Conservation (phyloP, 768 basidiomycete species). For the Amanita molliuscula region DNA sequence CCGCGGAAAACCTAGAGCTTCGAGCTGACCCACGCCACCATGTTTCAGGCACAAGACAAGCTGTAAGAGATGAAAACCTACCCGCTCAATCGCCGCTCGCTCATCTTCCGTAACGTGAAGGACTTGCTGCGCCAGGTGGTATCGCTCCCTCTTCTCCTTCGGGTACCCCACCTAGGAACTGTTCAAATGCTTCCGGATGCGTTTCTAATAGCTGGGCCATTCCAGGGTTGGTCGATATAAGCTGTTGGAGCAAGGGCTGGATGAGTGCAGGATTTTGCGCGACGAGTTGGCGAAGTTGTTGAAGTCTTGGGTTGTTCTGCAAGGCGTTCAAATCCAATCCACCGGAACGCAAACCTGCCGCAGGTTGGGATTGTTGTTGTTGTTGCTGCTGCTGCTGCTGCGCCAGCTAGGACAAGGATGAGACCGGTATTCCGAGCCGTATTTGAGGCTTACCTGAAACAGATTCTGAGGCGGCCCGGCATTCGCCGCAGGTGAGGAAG, state of each 20-base stretch:
- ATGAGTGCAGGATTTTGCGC: constrained; percentile 67
- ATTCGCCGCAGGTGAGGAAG: constrained; percentile 12
- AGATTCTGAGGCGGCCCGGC: constrained; percentile 69
- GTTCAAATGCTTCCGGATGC: constrained; percentile 62
- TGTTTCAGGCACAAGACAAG: background rate
- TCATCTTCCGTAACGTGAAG: constrained; percentile 83
- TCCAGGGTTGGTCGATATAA: constrained; percentile 63
- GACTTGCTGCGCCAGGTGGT: constrained; percentile 46
- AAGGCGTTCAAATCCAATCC: constrained; percentile 40
- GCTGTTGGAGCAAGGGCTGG: constrained; percentile 78
- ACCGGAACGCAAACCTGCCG: constrained; percentile 20
- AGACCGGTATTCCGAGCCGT: background rate
- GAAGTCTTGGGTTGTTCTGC: constrained; percentile 53
- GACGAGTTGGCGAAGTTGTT: constrained; percentile 64
- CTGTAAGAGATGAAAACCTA: constrained; percentile 28
- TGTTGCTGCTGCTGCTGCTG: constrained; percentile 57
- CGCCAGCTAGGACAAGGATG: constrained; percentile 38
- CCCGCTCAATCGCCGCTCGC: constrained; percentile 78
- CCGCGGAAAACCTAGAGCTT: constrained; percentile 80
- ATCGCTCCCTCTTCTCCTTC: constrained; percentile 31
- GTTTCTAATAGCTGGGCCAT: constrained; percentile 57
- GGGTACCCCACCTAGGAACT: constrained; percentile 41
- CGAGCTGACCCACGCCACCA: constrained; percentile 40
- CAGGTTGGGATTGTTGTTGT: constrained; percentile 21
- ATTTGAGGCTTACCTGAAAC: constrained; percentile 48